These are phyloP conservation scores for Gaeumannomyces sp. DNA, from an alignment of 2,329 filamentous ascomycete genomes.

Conservation along the genomic window DNA sequence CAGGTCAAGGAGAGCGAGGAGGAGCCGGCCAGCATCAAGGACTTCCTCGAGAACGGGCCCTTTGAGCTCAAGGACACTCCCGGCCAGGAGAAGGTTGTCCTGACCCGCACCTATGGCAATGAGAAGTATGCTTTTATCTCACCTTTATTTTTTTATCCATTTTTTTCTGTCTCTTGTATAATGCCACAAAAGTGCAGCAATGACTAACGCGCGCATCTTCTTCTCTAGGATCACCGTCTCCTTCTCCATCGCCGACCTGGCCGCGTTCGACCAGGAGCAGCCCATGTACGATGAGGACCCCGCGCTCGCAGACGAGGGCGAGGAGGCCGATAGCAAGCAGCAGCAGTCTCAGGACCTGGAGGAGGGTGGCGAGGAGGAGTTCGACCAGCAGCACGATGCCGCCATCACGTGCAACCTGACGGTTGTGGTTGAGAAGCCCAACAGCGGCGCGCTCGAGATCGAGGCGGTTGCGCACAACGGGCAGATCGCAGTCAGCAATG, in stretches of 20 bases:
- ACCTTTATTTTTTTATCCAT: constrained; percentile 3
- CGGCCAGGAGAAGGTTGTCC: constrained; percentile 80
- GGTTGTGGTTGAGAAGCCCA: constrained; percentile 80
- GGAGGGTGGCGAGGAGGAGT: constrained; percentile 45
- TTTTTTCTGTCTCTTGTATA: constrained; percentile 5
- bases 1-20: constrained; percentile 69
- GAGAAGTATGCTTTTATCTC: constrained; percentile 63
- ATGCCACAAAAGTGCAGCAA: not conserved
- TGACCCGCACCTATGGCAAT: constrained; percentile 76
- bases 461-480: constrained; percentile 84
- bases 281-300: constrained; percentile 46
- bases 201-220: constrained; percentile 13
- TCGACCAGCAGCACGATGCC: constrained; percentile 44
- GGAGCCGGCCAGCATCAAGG: constrained; percentile 70
- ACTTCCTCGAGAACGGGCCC: constrained; percentile 79
- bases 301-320: constrained; percentile 47
- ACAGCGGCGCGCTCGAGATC: constrained; percentile 67
- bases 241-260: constrained; percentile 80
- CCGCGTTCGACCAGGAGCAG: constrained; percentile 53
- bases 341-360: constrained; percentile 51
- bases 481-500: constrained; percentile 79
- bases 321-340: constrained; percentile 28
- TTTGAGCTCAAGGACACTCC: constrained; percentile 78
- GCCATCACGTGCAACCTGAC: constrained; percentile 76
- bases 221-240: constrained; percentile 53